Evolutionary conservation across 106 monocot species (phyloP), one percentile per base, ranked within the genome.

Genomic region (Platanthera zijinensis): DNA sequence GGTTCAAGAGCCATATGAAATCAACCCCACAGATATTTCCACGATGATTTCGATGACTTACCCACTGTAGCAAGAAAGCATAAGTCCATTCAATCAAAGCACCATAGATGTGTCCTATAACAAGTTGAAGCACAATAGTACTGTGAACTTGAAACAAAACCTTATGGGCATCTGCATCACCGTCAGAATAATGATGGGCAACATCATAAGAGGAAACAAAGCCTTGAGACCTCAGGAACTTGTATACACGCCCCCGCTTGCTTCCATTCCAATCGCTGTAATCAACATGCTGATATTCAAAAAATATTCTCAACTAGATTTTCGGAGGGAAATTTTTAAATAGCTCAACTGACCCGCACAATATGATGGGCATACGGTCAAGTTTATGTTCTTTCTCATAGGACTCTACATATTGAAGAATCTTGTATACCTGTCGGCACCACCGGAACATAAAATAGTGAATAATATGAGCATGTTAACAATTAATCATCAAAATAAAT

Each of bases 191-290:
- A 3, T 87, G 85, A 84, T 93, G 96, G 64, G 90, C 96, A 72
- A 86, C 84, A 79, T 96, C 96, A 80, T 96, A 96, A 77, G 96
- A 96, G 28, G 96, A 96, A 7, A 89, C 84, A 85, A 93, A 96
- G 7, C 90, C 93, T 63, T 96, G 96, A 21, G 96, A 93, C 46
- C 93, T 86, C 70, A 96, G 90, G 56, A 96, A 86, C 72, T 96
- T 96, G 76, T 96, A 96, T 14, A 96, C 96, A 77, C 91, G 92
- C 1, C 96, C 96, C 45, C 96, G 85, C 83, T 96, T 96, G 75
- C 96, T 96, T 75, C 93, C 96, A 84, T 96, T 96, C 96, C 96
- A 96, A 57, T 96, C 96, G 25, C 96, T 96, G 83, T 52, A 73
- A 81, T 28, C 5, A 66, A 51, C 8, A 53, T 14, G 18, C 39